Evolutionary conservation across 1,284 basidiomycete species (phyloP).

Genomic region (Earliella scabrosa): DNA sequence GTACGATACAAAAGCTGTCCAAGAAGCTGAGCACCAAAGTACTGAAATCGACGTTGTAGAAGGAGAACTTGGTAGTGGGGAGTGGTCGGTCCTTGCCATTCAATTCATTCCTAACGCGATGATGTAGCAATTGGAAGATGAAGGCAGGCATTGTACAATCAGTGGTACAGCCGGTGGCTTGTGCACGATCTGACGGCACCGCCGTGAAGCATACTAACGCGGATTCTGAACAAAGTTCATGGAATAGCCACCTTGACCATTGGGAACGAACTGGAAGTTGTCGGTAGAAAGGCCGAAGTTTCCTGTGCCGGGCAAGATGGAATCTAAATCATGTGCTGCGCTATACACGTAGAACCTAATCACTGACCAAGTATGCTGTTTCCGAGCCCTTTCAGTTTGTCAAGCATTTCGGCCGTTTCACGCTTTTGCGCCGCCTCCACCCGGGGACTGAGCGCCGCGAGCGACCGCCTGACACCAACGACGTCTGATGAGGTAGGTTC

Average conservation of each 20-base stretch:
- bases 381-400: conserved; percentile 91
- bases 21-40: no score
- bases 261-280: conserved; percentile 94
- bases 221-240: conserved; percentile 73
- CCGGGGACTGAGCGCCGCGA: conserved; percentile 65
- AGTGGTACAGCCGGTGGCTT: no score
- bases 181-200: conserved; percentile 43
- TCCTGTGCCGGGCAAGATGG: conserved; percentile 44
- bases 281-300: conserved; percentile 89
- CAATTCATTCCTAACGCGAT: no score
- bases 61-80: no score
- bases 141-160: conserved; percentile 12
- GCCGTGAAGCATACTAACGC: neutral
- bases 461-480: conserved; percentile 50
- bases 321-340: no score
- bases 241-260: conserved; percentile 92
- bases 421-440: conserved; percentile 78
- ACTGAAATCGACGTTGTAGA: no score
- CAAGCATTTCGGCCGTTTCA: conserved; percentile 93
- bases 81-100: no score
- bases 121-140: no score
- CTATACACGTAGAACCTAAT: neutral
- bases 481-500: conserved; percentile 59
- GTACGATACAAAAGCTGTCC: no score
- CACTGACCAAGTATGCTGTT: conserved; percentile 85